Evolutionary conservation across 1,139 yeast species (phyloP), one percentile per base, ranked within the genome.

Genomic region (Lodderomyces beijingensis): DNA sequence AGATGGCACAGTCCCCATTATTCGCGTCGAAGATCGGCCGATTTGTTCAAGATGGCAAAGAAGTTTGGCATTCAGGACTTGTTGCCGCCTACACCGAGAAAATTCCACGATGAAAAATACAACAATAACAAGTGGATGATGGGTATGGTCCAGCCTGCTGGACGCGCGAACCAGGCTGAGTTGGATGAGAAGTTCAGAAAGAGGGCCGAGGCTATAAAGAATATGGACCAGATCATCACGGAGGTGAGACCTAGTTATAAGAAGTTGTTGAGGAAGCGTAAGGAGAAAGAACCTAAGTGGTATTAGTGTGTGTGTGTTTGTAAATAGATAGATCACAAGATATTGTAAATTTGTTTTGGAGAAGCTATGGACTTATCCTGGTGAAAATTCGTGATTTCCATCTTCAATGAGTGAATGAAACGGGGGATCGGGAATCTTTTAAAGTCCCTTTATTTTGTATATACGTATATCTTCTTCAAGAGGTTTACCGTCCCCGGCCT

Each of bases 1-100:
- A 71, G 65, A 46, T 77, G 83, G 66, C 93, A 86, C 48, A 79
- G 79, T 34, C 85, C 97, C 16, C 71, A 78, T 43, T 85, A 77
- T 58, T 85, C 95, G 9, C 65, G 80, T 49, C 78, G 96, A 59
- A 76, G 93, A 50, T 91, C 88, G 50, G 79, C 93, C 15, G 96
- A 82, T 46, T 62, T 91, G 35, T 88, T 72, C 68, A 89, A 89
- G 60, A 62, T 84, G 50, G 96, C 97, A 4, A 70, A 76, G 51
- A 74, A 82, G 48, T 84, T 75, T 50, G 97, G 97, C 18, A 66
- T 91, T 10, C 72, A 77, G 21, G 89, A 83, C 39, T 65, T 87
- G 40, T 66, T 91, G 52, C 98, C 97, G 13, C 76, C 80, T 21
- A 59, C 84, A 39, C 78, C 77, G 34, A 82, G 81, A 67, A 72